phyloP scores from a whole-genome alignment of 2,329 filamentous ascomycete genomes.

The Furcasterigmium furcatum region DNA sequence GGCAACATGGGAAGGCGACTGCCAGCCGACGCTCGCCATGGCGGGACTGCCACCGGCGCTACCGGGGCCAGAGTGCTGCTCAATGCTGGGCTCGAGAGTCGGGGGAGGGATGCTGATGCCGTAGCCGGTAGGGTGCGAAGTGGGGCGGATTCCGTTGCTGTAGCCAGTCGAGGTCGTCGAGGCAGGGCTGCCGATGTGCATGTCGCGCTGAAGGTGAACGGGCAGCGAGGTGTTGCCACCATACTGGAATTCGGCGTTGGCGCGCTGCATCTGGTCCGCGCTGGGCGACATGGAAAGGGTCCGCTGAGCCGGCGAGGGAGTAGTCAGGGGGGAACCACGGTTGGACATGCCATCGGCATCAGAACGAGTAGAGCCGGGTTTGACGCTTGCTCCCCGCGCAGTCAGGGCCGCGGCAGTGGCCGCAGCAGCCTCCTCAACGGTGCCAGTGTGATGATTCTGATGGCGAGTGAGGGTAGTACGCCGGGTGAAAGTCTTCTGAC shows the following conservation, averaged over 20 bases:
- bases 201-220: conserved; percentile 74
- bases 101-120: conserved; percentile 61
- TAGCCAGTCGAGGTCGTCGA: conserved; percentile 64
- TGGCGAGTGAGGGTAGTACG: conserved; percentile 93
- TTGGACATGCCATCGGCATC: conserved; percentile 70
- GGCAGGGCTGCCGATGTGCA: conserved; percentile 67
- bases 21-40: conserved; percentile 79
- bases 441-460: conserved; percentile 93
- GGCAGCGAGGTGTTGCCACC: conserved; percentile 78
- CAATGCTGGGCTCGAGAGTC: conserved; percentile 80
- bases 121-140: conserved; percentile 81
- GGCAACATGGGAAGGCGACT: conserved; percentile 73
- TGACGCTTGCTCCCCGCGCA: conserved; percentile 36
- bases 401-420: conserved; percentile 86
- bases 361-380: conserved; percentile 51
- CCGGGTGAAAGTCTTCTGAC: conserved; percentile 96
- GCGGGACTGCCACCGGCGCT: conserved; percentile 85
- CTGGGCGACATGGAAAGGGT: conserved; percentile 77
- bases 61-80: conserved; percentile 57
- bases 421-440: conserved; percentile 87
- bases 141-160: conserved; percentile 60
- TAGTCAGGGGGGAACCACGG: conserved; percentile 71
- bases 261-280: conserved; percentile 65
- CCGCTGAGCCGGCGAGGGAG: conserved; percentile 79
- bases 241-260: conserved; percentile 65